phyloP scores from a whole-genome alignment of 495 filamentous ascomycete species.

The Penicillium bovifimosum region DNA sequence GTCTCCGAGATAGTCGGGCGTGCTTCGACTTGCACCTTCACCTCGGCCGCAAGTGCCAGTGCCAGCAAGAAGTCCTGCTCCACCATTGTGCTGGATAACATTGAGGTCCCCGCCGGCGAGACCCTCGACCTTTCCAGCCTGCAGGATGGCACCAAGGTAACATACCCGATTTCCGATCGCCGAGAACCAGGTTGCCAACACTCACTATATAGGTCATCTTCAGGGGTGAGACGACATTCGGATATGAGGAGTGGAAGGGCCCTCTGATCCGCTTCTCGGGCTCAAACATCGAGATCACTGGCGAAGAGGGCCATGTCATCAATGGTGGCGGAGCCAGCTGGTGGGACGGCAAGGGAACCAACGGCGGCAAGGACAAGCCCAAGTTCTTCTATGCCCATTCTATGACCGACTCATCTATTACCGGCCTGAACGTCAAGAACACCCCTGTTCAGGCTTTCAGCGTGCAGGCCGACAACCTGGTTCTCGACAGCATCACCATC shows the following conservation, averaged over 20 bases:
- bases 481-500: constrained; percentile 48
- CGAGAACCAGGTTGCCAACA: not conserved
- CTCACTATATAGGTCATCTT: constrained; percentile 39
- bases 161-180: not conserved
- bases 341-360: constrained; percentile 50
- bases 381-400: constrained; percentile 53
- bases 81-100: constrained; percentile 42
- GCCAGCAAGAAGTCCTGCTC: constrained; percentile 46
- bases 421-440: constrained; percentile 46
- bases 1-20: constrained; percentile 25
- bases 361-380: constrained; percentile 53
- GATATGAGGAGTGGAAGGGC: constrained; percentile 50
- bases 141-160: constrained; percentile 38
- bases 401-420: constrained; percentile 40
- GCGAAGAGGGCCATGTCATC: constrained; percentile 34
- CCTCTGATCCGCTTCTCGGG: constrained; percentile 45
- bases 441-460: constrained; percentile 59
- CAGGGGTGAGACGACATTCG: constrained; percentile 47
- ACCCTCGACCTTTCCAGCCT: constrained; percentile 49
- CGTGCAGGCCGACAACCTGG: constrained; percentile 49
- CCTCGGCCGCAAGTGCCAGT: constrained; percentile 35
- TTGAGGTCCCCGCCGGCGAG: constrained; percentile 48
- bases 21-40: constrained; percentile 45
- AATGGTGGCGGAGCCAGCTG: constrained; percentile 44
- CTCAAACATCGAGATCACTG: constrained; percentile 38